A percentile compares a stretch with the other conserved stretches of the same genome.
Evolutionary conservation across 768 basidiomycete species (phyloP).

Genomic region (Austroboletus festivus): DNA sequence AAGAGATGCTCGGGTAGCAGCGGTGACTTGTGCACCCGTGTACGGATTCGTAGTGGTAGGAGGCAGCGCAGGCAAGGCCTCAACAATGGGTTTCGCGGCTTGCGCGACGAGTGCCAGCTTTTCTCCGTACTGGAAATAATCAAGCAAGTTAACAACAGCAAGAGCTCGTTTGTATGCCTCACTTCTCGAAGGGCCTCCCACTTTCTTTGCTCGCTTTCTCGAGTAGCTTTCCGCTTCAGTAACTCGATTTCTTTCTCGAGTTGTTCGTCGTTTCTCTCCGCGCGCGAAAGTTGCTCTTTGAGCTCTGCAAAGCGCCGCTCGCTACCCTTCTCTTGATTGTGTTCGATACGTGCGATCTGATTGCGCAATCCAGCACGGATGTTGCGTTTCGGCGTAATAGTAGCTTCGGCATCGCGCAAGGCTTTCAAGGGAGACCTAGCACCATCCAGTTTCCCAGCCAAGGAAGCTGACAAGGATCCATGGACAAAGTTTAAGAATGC

Average conservation of each 20-base stretch:
- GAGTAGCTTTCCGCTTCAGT: slow-evolving; percentile 70
- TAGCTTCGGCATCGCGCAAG: slow-evolving; percentile 66
- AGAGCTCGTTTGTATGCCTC: slow-evolving; percentile 5
- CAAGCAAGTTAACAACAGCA: slow-evolving; percentile 1
- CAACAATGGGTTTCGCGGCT: slow-evolving; percentile 60
- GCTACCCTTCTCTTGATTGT: slow-evolving; percentile 57
- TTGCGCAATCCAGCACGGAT: slow-evolving; percentile 52
- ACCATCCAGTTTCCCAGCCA: slow-evolving; percentile 59
- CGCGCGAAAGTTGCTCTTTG: slow-evolving; percentile 62
- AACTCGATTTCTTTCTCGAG: slow-evolving; percentile 71
- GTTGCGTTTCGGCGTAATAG: slow-evolving; percentile 59
- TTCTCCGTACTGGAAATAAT: slow-evolving; percentile 62
- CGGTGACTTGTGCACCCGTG: slow-evolving; percentile 58
- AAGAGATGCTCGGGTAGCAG: slow-evolving; percentile 65
- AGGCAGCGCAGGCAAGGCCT: slow-evolving; percentile 64
- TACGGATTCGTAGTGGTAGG: slow-evolving; percentile 58
- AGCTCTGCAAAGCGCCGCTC: slow-evolving; percentile 72
- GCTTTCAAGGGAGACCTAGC: slow-evolving; percentile 68
- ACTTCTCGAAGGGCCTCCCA: slow-evolving; percentile 86
- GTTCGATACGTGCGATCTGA: slow-evolving; percentile 65
- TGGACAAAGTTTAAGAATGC: slow-evolving; percentile 80
- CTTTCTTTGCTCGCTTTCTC: slow-evolving; percentile 71
- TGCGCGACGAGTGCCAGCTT: slow-evolving; percentile 74
- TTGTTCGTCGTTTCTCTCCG: slow-evolving; percentile 58
- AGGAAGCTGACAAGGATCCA: slow-evolving; percentile 59